Base-by-base conservation (phyloP, 352 stramenopile species). In the Globisporangium cylindrosporum region DNA sequence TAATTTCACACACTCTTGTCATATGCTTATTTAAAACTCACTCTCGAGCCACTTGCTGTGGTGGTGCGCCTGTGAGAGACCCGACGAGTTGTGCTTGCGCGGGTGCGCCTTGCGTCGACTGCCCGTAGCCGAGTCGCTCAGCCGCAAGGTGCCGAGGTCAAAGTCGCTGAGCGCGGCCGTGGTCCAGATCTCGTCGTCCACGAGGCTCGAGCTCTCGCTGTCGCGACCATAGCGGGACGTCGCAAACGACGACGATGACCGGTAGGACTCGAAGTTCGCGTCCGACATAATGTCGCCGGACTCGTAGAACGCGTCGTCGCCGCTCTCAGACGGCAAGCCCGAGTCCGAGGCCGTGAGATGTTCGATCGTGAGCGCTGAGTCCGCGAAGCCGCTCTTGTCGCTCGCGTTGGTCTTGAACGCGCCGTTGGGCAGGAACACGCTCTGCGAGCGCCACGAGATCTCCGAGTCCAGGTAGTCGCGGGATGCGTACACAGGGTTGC, bases 121-220 rank as follows among this genome's bases (percentile, higher is more conserved):
- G 38, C 34, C 32, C 18, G 58, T 27, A n/a, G 14, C 4, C 12
- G 63, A 68, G 53, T 64, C 41, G 43, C 64, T 69, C 41, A 64
- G n/a, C 0, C 64, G 64, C 55, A 69, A 29, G n/a, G 64, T 58
- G 27, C 55, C 43, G 18, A 69, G 56, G 32, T 69, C 64, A 46
- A 69, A 69, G 55, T 64, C 57, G 32, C 57, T 54, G 25, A 69
- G 55, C 29, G 55, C 64, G 6, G 54, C 54, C 10, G 41, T 58
- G 34, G 63, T 63, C 63, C 63, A 69, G 63, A 69, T 63, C 64
- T 64, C 64, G n/a, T 64, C 64, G 55, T 69, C 64, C 27, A 64
- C 64, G n/a, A 56, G 43, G 56, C 55, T 69, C 27, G 64, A 64
- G 22, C 64, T 69, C 18, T 64, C 55, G 43, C 64, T 68, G 7